These are phyloP conservation scores for Kickxella alabastrina DNA, from an alignment of 192 early-diverging fungal genomes.

Conservation along the genomic window DNA sequence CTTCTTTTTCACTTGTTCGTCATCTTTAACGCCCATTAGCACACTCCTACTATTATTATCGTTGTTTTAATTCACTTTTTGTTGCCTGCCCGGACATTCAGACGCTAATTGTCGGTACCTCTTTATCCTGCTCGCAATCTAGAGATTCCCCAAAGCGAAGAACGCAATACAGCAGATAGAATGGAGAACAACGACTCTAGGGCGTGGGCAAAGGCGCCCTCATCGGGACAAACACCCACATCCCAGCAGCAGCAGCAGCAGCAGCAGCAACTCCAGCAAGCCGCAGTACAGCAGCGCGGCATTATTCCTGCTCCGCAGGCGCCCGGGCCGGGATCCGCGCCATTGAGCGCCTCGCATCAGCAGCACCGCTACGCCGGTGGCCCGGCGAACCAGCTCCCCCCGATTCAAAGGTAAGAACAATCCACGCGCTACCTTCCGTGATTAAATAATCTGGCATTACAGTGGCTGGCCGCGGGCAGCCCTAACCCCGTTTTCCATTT, in stretches of 20 bases:
- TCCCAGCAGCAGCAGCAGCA: slow-evolving; percentile 5
- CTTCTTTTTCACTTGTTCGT: neutral
- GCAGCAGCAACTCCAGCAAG: neutral
- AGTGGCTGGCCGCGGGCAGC: too few relatives aligned
- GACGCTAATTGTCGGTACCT: too few relatives aligned
- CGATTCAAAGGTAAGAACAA: slow-evolving; percentile 47
- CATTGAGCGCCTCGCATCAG: neutral
- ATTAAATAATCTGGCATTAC: too few relatives aligned
- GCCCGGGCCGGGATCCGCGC: neutral
- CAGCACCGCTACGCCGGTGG: slow-evolving; percentile 16
- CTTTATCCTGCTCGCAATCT: neutral
- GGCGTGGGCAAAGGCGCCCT: slow-evolving; percentile 14
- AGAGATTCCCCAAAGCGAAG: too few relatives aligned
- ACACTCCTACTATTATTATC: too few relatives aligned
- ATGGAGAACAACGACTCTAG: slow-evolving; percentile 27
- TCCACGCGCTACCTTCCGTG: too few relatives aligned
- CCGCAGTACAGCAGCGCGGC: slow-evolving; percentile 24
- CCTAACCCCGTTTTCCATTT: neutral
- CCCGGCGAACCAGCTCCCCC: slow-evolving; percentile 41
- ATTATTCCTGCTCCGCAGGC: slow-evolving; percentile 12
- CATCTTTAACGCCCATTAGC: too few relatives aligned
- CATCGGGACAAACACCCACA: neutral
- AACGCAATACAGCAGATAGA: neutral
- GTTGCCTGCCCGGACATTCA: too few relatives aligned
- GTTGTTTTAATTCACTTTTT: too few relatives aligned